Evolutionary conservation across 495 filamentous ascomycete species (phyloP).

Genomic region (Xylaria curta): DNA sequence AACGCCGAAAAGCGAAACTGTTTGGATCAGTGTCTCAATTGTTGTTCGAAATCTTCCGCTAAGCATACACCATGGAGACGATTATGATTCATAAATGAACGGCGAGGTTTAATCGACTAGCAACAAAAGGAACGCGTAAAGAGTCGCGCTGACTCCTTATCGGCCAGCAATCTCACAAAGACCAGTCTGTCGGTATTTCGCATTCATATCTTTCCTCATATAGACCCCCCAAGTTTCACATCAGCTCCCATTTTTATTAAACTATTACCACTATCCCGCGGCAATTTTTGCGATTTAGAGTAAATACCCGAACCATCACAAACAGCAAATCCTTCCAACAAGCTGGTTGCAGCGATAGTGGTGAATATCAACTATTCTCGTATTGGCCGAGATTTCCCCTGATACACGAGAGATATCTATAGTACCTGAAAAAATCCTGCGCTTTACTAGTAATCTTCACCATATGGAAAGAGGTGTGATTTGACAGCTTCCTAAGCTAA

Average conservation of each 20-base stretch:
- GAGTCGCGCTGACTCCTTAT: not conserved
- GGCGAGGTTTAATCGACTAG: not conserved
- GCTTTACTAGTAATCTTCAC: not conserved
- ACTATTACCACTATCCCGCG: not conserved
- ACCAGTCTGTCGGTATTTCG: conserved; percentile 11
- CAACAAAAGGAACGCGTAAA: not conserved
- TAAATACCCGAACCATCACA: not conserved
- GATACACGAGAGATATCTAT: too few species aligned
- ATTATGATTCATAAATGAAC: not conserved
- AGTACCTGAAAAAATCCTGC: not conserved
- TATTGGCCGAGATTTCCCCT: too few species aligned
- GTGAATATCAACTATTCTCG: too few species aligned
- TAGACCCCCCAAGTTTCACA: not conserved
- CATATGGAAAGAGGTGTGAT: not conserved
- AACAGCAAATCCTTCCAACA: too few species aligned
- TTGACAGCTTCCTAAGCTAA: not conserved
- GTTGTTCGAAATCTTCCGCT: not conserved
- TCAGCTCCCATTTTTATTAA: not conserved
- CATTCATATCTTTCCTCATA: not conserved
- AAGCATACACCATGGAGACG: conserved; percentile 1
- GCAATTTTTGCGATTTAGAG: not conserved
- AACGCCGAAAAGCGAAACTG: not conserved
- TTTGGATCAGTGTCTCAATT: conserved; percentile 4
- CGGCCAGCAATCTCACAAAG: not conserved
- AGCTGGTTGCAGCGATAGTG: too few species aligned